Conservation (phyloP, 2,329 filamentous ascomycete species). For the Fusarium sp. region DNA sequence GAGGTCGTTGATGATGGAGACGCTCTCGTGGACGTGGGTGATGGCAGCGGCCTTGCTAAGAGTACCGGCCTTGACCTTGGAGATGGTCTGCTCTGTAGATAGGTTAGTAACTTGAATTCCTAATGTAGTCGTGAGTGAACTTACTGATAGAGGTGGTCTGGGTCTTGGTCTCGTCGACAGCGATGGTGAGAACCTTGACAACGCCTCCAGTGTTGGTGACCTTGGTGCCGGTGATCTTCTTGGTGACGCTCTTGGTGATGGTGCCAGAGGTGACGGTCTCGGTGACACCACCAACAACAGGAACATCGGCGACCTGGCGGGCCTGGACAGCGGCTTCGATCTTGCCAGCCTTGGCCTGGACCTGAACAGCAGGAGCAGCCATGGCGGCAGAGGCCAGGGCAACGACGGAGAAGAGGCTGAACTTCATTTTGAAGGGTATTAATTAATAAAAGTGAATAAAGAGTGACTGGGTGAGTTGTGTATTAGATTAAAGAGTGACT, state of each 20-base stretch:
- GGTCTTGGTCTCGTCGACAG: constrained; percentile 16
- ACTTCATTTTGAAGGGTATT: constrained; percentile 21
- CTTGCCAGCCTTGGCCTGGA: background rate
- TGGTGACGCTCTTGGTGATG: constrained; percentile 24
- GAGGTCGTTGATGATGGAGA: constrained; percentile 15
- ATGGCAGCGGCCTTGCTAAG: constrained; percentile 19
- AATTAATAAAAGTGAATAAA: background rate
- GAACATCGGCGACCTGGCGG: background rate
- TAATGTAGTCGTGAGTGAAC: background rate
- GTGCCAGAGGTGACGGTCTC: constrained; percentile 1
- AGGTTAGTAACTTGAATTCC: background rate
- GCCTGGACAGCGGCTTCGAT: background rate
- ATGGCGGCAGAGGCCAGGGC: constrained; percentile 18
- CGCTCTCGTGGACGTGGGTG: constrained; percentile 1
- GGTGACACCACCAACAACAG: constrained; percentile 61
- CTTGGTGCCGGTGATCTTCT: constrained; percentile 21
- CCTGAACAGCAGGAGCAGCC: constrained; percentile 8
- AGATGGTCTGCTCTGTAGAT: constrained; percentile 2
- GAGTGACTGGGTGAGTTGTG: constrained; percentile 27
- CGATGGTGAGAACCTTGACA: constrained; percentile 21
- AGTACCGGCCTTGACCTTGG: constrained; percentile 13
- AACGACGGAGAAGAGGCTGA: constrained; percentile 22
- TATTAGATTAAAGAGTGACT: constrained; percentile 23
- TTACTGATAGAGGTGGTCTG: constrained; percentile 18
- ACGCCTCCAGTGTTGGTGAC: constrained; percentile 19